Evolutionary conservation across 352 stramenopile genomes (phyloP), one percentile per base, ranked within the genome.

Genomic region (Phytophthora podocarpi): DNA sequence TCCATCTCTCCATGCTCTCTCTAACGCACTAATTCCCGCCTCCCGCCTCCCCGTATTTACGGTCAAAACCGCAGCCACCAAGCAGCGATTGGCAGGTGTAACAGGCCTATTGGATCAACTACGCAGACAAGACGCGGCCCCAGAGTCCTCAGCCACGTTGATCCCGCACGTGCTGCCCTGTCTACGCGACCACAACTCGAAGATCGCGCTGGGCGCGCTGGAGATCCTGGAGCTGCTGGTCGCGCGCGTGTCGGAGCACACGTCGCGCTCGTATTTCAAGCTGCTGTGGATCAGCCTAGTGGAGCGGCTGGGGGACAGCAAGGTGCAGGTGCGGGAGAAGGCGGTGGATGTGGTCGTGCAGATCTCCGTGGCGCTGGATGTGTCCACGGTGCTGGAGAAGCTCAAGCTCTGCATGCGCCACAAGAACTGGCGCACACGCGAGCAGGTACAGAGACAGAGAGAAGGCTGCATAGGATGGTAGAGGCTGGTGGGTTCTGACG

Each of bases 371-470:
- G 80, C 87, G 39, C 51, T 93, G 10, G 86, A 85, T n/a, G 67
- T 91, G n/a, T 23, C 59, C 1, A 49, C 57, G 4, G 66, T 91
- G 36, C 62, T 93, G 21, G 84, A 95, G 11, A 78, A 70, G 27
- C 64, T 91, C 5, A 69, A 81, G 48, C 40, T 2, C 1, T 73
- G 62, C 26, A 67, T 70, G 31, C 37, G 34, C 18, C 87, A 95
- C 70, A 93, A 94, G 72, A 95, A 95, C 58, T 95, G 87, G 87
- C 76, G 87, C 18, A 90, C 80, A 5, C 70, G 87, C 26, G 85
- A 94, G 36, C 86, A 93, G 77, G 85, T 94, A 61, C 24, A 46
- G 12, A 23, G 11, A 5, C 11, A 34, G n/a, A 45, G 5, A 28
- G 41, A 40, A 24, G 13, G 36, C 26, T 27, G 4, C 7, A 49